Percentiles rank a stretch among this genome's conserved stretches.
Evolutionary conservation across 108 stramenopile genomes (phyloP).

Genomic region (Skeletonema grethae): DNA sequence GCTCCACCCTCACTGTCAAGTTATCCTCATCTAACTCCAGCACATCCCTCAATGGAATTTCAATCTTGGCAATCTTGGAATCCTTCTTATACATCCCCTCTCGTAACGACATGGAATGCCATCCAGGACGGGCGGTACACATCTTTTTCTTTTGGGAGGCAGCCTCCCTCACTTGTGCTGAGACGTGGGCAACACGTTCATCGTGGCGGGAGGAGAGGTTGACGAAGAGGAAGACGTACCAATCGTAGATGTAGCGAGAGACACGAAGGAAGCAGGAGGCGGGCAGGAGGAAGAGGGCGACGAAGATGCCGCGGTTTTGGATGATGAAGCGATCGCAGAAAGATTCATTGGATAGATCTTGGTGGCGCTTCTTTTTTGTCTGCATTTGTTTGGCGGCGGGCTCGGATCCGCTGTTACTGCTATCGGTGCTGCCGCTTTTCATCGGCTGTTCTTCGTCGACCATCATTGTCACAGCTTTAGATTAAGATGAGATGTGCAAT

Average conservation of each 20-base stretch:
- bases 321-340: constrained; percentile 9
- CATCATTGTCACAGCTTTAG: neutral
- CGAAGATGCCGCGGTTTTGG: constrained; percentile 9
- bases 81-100: constrained; percentile 37
- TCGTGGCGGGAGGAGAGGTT: constrained; percentile 20
- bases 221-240: constrained; percentile 1
- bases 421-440: neutral
- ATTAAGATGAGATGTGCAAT: no score
- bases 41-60: constrained; percentile 46
- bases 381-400: neutral
- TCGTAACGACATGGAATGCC: constrained; percentile 21
- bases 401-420: neutral
- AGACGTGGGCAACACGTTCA: constrained; percentile 25
- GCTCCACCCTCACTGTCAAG: constrained; percentile 40
- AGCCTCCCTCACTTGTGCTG: constrained; percentile 22
- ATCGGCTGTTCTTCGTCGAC: neutral
- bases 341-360: constrained; percentile 1
- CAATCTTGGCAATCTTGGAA: constrained; percentile 38
- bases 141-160: constrained; percentile 20
- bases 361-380: neutral
- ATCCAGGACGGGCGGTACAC: constrained; percentile 43
- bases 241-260: constrained; percentile 1
- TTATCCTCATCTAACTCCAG: constrained; percentile 34
- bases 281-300: neutral
- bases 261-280: constrained; percentile 2